Conservation (phyloP, 352 stramenopile species). For the Phytophthora vignae region DNA sequence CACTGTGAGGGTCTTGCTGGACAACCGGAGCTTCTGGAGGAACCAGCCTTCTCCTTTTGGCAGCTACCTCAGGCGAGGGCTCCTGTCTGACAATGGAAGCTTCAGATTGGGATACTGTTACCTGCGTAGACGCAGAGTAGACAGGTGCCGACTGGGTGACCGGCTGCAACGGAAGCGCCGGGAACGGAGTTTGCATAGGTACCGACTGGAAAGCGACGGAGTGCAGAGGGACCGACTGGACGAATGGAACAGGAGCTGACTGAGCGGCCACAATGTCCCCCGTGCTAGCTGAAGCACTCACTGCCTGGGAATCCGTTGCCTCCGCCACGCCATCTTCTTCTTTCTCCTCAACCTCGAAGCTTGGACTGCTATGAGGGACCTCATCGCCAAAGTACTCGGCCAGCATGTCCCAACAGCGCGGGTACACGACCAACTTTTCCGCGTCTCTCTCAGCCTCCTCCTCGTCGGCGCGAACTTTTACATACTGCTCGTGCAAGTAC, state of each 20-base stretch:
- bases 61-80: neutral
- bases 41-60: conserved; percentile 25
- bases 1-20: conserved; percentile 4
- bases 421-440: conserved; percentile 33
- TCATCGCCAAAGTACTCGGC: conserved; percentile 36
- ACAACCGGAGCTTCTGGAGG: neutral
- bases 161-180: neutral
- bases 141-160: neutral
- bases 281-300: neutral
- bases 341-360: conserved; percentile 1
- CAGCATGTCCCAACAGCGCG: conserved; percentile 36
- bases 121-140: neutral
- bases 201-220: conserved; percentile 9
- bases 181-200: neutral
- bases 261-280: neutral
- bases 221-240: neutral
- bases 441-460: conserved; percentile 12
- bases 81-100: neutral
- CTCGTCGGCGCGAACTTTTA: conserved; percentile 21
- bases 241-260: neutral
- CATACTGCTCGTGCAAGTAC: conserved; percentile 34
- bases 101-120: conserved; percentile 8
- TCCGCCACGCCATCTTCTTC: conserved; percentile 1
- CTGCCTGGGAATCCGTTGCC: conserved; percentile 4
- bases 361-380: neutral